A percentile compares a stretch with the other conserved stretches of the same genome.
Conservation (phyloP, 148 eudicot species). For the Linanthus parryae region DNA sequence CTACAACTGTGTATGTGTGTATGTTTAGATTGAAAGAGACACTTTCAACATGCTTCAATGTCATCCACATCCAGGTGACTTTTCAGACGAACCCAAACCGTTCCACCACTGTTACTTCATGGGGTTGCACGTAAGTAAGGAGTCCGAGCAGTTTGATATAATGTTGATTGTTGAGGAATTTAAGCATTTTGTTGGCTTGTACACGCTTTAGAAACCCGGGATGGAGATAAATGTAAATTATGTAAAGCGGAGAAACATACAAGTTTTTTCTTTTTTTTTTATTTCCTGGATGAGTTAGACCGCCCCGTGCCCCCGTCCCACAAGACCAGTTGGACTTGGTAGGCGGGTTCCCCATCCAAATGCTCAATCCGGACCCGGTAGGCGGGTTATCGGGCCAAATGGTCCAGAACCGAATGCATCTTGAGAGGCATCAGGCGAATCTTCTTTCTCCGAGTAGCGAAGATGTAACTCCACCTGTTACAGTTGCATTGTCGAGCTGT, state of each 20-base stretch:
- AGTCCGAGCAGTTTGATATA: slow-evolving; percentile 75
- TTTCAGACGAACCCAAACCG: slow-evolving; percentile 54
- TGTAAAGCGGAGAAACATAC: slow-evolving; percentile 53
- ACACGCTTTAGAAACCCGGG: slow-evolving; percentile 53
- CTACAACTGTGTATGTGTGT: slow-evolving; percentile 8
- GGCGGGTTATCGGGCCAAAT: slow-evolving; percentile 29
- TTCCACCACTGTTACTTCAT: slow-evolving; percentile 70
- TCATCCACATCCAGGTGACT: slow-evolving; percentile 92
- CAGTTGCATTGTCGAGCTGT: slow-evolving; percentile 20
- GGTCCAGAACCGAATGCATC: slow-evolving; percentile 15
- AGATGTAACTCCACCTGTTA: slow-evolving; percentile 5
- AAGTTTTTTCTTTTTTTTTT: slow-evolving; percentile 76
- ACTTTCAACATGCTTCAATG: slow-evolving; percentile 77
- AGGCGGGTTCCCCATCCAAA: no score
- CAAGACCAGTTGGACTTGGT: no score
- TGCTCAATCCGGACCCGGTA: no score
- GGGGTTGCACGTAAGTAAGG: slow-evolving; percentile 79
- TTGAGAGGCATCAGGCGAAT: slow-evolving; percentile 15
- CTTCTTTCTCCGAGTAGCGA: slow-evolving; percentile 9
- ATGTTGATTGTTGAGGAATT: slow-evolving; percentile 82
- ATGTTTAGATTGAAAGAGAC: slow-evolving; percentile 76
- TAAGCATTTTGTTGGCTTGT: slow-evolving; percentile 54
- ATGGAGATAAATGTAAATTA: slow-evolving; percentile 72
- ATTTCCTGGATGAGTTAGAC: slow-evolving; percentile 64
- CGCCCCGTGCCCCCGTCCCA: slow-evolving; percentile 26